Conservation (phyloP, 2,329 filamentous ascomycete species). For the Talaromyces amestolkiae region DNA sequence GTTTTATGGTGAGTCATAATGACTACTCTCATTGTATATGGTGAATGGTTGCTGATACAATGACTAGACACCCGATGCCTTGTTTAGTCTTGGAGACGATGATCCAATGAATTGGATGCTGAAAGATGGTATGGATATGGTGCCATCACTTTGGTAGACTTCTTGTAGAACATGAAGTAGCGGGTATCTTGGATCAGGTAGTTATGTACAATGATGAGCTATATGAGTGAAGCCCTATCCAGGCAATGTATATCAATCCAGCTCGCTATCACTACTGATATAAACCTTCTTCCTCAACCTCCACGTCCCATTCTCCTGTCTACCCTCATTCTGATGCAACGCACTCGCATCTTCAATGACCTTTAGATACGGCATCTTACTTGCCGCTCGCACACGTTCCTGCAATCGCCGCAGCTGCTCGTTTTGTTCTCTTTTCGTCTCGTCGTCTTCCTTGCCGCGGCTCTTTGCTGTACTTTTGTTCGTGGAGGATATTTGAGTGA, state of each 20-base stretch:
- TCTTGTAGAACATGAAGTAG: background rate
- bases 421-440: constrained; percentile 15
- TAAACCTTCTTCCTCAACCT: constrained; percentile 41
- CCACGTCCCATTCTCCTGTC: constrained; percentile 36
- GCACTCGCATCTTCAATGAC: constrained; percentile 36
- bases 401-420: constrained; percentile 31
- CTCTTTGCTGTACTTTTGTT: constrained; percentile 23
- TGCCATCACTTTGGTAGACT: constrained; percentile 11
- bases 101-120: constrained; percentile 22
- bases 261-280: constrained; percentile 38
- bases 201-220: background rate
- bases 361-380: constrained; percentile 43
- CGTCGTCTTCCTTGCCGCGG: constrained; percentile 1
- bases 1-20: constrained; percentile 2
- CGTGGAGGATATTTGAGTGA: constrained; percentile 24
- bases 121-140: background rate
- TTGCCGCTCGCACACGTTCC: constrained; percentile 36
- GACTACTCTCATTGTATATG: background rate
- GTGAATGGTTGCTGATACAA: background rate
- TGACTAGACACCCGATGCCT: constrained; percentile 22
- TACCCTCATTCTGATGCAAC: constrained; percentile 25
- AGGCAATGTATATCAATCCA: constrained; percentile 10
- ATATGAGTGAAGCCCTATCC: no score
- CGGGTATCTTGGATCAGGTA: background rate
- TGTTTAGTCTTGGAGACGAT: constrained; percentile 25